Percentiles rank a stretch among this genome's conserved stretches.
phyloP scores from a whole-genome alignment of 495 filamentous ascomycete genomes.

The Letharia lupina region DNA sequence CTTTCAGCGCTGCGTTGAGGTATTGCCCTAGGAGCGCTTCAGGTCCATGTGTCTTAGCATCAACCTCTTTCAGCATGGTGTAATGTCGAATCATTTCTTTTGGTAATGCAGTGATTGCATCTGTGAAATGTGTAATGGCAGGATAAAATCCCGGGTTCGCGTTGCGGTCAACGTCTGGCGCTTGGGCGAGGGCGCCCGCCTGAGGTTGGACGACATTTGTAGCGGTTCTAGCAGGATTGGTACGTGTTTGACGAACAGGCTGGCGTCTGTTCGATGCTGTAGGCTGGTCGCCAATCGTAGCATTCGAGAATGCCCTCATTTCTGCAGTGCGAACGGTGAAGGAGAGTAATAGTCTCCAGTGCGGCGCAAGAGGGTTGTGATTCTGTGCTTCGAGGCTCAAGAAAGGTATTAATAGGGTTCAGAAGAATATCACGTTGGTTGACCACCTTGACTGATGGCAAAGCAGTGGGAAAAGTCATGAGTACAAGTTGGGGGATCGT shows the following conservation, averaged over 20 bases:
- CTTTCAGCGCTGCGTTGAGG: conserved; percentile 56
- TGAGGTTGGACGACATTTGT: conserved; percentile 42
- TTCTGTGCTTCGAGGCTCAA: conserved; percentile 5
- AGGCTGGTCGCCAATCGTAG: conserved; percentile 18
- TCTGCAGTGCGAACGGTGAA: conserved; percentile 13
- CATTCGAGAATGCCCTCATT: conserved; percentile 23
- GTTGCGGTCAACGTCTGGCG: conserved; percentile 21
- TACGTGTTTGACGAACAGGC: conserved; percentile 51
- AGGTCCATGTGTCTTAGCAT: conserved; percentile 67
- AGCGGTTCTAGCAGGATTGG: conserved; percentile 51
- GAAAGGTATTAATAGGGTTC: neutral
- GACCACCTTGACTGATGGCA: neutral
- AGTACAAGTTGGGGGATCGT: neutral
- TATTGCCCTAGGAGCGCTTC: conserved; percentile 58
- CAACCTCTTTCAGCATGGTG: conserved; percentile 89
- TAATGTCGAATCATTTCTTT: conserved; percentile 93
- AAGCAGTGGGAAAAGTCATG: neutral
- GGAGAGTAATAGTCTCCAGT: conserved; percentile 7
- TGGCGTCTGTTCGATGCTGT: conserved; percentile 38
- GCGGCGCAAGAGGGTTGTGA: conserved; percentile 2
- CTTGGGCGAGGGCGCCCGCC: conserved; percentile 30
- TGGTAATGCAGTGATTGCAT: conserved; percentile 84
- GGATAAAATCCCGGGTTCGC: conserved; percentile 65
- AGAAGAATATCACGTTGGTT: neutral
- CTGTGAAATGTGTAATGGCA: conserved; percentile 87